A percentile compares a stretch with the other conserved stretches of the same genome.
These are phyloP conservation scores for Arthroderma uncinatum DNA, from an alignment of 2,329 filamentous ascomycete genomes.

Conservation along the genomic window DNA sequence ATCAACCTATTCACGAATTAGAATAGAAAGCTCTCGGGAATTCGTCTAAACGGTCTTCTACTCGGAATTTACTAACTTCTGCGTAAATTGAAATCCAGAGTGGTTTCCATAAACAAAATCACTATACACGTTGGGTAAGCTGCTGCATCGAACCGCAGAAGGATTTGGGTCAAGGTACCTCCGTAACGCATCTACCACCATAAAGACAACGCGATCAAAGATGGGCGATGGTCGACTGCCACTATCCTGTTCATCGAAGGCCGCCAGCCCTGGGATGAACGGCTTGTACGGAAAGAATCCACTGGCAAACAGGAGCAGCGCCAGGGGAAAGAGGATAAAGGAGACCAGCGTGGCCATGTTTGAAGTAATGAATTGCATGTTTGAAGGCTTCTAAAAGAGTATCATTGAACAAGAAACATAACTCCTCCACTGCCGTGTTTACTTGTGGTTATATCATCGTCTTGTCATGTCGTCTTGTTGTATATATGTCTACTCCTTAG, in stretches of 20 bases:
- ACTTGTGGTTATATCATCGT: background rate
- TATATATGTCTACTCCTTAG: background rate
- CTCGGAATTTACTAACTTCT: conserved; percentile 48
- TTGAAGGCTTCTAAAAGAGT: background rate
- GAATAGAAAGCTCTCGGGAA: background rate
- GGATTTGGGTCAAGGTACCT: conserved; percentile 46
- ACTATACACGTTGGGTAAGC: conserved; percentile 38
- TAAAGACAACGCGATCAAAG: conserved; percentile 87
- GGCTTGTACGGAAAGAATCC: conserved; percentile 99
- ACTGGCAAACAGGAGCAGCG: conserved; percentile 65
- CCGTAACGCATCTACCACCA: conserved; percentile 91
- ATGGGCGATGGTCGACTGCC: conserved; percentile 51
- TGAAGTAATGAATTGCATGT: background rate
- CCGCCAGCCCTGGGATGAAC: conserved; percentile 72
- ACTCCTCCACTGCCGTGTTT: background rate
- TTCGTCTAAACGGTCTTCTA: background rate
- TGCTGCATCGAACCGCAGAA: background rate
- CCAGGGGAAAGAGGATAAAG: conserved; percentile 66
- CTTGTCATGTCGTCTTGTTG: background rate
- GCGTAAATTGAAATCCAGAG: conserved; percentile 79
- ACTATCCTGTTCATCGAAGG: conserved; percentile 42
- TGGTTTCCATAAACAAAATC: conserved; percentile 80
- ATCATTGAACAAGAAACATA: background rate
- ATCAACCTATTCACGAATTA: conserved; percentile 53
- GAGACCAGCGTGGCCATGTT: conserved; percentile 34